Conservation (phyloP, 73 alveolate species). For the Tetrahymena thermophila region DNA sequence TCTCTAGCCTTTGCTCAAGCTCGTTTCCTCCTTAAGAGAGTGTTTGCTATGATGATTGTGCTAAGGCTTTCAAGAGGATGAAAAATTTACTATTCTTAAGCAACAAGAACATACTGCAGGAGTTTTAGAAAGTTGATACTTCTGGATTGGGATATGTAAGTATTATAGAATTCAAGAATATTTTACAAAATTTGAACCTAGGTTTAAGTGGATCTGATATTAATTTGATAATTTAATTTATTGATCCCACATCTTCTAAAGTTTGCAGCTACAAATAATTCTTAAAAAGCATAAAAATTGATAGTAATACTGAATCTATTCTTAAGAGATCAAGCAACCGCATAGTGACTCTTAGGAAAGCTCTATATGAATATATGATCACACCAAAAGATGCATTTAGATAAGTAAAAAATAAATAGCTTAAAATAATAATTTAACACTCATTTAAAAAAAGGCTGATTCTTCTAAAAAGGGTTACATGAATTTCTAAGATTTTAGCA, state of each 20-base stretch:
- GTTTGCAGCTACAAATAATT: constrained; percentile 50
- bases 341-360: constrained; percentile 48
- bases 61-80: constrained; percentile 35
- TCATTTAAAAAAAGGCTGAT: not conserved
- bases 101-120: constrained; percentile 1
- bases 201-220: constrained; percentile 52
- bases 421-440: constrained; percentile 2
- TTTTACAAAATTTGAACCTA: constrained; percentile 37
- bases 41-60: constrained; percentile 17
- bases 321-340: constrained; percentile 49
- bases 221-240: constrained; percentile 30
- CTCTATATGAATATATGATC: constrained; percentile 43
- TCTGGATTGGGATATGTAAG: constrained; percentile 47
- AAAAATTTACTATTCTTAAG: constrained; percentile 9
- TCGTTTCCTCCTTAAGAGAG: not conserved
- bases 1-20: not conserved
- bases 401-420: constrained; percentile 20
- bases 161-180: constrained; percentile 49
- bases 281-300: constrained; percentile 42
- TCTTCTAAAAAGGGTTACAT: constrained; percentile 14
- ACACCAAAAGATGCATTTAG: constrained; percentile 63
- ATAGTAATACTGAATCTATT: constrained; percentile 31
- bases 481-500: constrained; percentile 38
- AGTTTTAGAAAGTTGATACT: constrained; percentile 24
- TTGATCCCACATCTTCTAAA: constrained; percentile 49